A percentile compares a stretch with the other conserved stretches of the same genome.
Conservation (phyloP, 202 grass and related monocot species). For the Panicum hallii region DNA sequence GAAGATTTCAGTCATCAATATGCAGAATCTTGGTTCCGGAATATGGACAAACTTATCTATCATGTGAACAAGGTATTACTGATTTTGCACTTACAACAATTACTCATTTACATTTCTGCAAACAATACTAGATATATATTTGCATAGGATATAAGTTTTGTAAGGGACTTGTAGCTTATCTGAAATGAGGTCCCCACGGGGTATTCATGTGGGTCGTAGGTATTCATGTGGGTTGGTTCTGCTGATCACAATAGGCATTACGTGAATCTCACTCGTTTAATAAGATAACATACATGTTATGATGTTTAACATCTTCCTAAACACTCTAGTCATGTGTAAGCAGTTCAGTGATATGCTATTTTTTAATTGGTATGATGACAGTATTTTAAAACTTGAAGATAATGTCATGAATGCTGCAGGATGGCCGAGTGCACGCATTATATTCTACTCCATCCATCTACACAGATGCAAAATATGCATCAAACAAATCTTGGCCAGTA, state of each 20-base stretch:
- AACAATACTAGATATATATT: neutral
- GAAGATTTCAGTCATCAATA: constrained; percentile 95
- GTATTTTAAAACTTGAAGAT: constrained; percentile 3
- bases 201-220: neutral
- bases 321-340: neutral
- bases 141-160: neutral
- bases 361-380: neutral
- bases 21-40: constrained; percentile 93
- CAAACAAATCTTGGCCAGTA: constrained; percentile 84
- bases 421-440: constrained; percentile 82
- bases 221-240: neutral
- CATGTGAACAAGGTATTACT: constrained; percentile 88
- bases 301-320: neutral
- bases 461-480: constrained; percentile 81
- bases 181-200: neutral
- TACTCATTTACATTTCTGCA: neutral
- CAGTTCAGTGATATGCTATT: neutral
- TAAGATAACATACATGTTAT: constrained; percentile 7
- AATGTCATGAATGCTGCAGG: constrained; percentile 56
- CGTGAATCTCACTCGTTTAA: neutral
- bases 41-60: constrained; percentile 92
- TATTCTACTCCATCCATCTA: constrained; percentile 98
- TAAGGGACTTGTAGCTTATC: neutral
- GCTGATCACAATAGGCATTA: neutral
- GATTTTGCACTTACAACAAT: neutral